Evolutionary conservation across 202 grass and related monocot genomes (phyloP).

Genomic region (Zoysia matrella): DNA sequence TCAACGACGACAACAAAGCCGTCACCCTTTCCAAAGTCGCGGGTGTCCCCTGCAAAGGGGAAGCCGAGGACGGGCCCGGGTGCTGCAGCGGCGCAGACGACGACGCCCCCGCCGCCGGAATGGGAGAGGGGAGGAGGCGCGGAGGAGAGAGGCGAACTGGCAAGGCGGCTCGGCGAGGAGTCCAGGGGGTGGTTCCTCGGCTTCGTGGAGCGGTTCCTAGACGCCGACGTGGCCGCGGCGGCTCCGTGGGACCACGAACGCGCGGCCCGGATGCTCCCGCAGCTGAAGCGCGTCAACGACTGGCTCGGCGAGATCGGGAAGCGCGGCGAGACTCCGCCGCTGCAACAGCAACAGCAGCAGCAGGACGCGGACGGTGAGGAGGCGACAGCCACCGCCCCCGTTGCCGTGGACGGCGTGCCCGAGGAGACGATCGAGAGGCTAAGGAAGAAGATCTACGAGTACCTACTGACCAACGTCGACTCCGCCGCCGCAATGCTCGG

Average conservation of each 20-base stretch:
- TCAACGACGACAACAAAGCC: conserved; percentile 41
- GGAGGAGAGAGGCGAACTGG: conserved; percentile 73
- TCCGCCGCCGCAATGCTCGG: conserved; percentile 38
- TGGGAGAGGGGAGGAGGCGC: conserved; percentile 76
- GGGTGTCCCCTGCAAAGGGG: conserved; percentile 56
- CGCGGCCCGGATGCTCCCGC: conserved; percentile 67
- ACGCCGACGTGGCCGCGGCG: conserved; percentile 57
- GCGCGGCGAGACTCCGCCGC: conserved; percentile 27
- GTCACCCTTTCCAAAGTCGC: conserved; percentile 50
- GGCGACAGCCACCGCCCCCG: background rate
- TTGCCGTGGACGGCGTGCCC: conserved; percentile 36
- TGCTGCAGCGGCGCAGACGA: background rate
- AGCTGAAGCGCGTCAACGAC: conserved; percentile 78
- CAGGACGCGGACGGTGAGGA: conserved; percentile 12
- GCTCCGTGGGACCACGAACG: conserved; percentile 57
- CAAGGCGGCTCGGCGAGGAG: conserved; percentile 65
- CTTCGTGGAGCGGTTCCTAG: conserved; percentile 94
- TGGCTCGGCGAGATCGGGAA: conserved; percentile 46
- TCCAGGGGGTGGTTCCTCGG: conserved; percentile 86
- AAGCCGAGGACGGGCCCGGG: conserved; percentile 51
- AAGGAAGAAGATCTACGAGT: conserved; percentile 96
- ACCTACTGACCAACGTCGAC: conserved; percentile 88
- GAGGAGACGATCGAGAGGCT: conserved; percentile 77
- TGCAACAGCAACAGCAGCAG: background rate
- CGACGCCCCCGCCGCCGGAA: conserved; percentile 38